These are phyloP conservation scores for Leptographium radiaticola DNA, from an alignment of 2,329 filamentous ascomycete genomes.

Conservation along the genomic window DNA sequence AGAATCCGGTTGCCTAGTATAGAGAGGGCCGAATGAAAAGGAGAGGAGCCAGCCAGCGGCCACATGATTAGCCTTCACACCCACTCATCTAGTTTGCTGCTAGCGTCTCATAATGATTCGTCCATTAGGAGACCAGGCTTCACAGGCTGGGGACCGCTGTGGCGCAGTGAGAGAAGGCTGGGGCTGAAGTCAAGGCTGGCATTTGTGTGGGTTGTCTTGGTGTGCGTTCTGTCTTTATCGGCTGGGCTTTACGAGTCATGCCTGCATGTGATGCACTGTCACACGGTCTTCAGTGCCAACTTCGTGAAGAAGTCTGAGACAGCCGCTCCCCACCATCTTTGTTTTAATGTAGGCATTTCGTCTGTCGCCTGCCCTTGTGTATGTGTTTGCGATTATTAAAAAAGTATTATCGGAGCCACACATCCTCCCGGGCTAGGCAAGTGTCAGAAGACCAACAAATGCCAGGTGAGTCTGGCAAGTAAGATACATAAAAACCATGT, in stretches of 20 bases:
- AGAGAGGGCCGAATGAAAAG: not conserved
- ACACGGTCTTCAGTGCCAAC: not conserved
- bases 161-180: not conserved
- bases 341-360: not conserved
- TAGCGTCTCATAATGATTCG: not conserved
- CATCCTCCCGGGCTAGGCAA: not conserved
- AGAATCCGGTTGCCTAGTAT: not conserved
- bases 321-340: not conserved
- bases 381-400: not conserved
- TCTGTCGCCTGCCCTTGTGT: not conserved
- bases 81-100: not conserved
- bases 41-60: not conserved
- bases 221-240: constrained; percentile 22
- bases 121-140: not conserved
- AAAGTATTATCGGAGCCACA: too few relatives aligned
- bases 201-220: not conserved
- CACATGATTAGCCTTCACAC: constrained; percentile 1
- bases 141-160: not conserved
- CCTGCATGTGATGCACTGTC: not conserved
- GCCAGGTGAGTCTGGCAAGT: not conserved
- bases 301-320: not conserved
- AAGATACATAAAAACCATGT: too few relatives aligned
- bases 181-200: not conserved
- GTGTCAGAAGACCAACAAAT: not conserved
- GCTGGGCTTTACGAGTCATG: constrained; percentile 15